These are phyloP conservation scores for Colletotrichum costaricense DNA, from an alignment of 2,329 filamentous ascomycete species.

Conservation along the genomic window DNA sequence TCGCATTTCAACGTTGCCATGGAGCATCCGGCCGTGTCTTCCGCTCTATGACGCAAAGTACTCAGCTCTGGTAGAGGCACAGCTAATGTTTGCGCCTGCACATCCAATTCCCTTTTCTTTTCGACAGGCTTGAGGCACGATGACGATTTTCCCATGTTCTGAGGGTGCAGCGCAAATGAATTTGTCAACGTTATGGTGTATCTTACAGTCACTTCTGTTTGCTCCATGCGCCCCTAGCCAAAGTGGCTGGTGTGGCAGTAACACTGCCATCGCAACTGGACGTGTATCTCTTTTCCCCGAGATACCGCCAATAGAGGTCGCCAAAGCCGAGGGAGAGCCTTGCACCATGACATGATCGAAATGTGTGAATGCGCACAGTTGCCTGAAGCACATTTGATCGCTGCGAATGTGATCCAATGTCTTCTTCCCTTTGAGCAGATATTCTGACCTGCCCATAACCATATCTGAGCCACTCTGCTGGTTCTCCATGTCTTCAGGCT, in stretches of 20 bases:
- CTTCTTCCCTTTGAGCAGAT: background rate
- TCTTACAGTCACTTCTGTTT: background rate
- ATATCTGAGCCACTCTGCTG: constrained; percentile 8
- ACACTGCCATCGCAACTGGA: background rate
- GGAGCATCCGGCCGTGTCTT: background rate
- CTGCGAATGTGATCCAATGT: background rate
- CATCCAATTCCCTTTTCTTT: background rate
- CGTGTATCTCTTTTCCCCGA: background rate
- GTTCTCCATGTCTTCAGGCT: constrained; percentile 15
- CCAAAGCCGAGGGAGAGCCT: background rate
- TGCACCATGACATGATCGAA: background rate
- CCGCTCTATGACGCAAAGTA: background rate
- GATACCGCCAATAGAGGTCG: background rate
- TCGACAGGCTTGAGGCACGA: background rate
- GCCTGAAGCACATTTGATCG: background rate
- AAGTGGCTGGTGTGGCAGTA: background rate
- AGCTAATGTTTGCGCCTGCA: background rate
- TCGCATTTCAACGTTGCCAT: background rate
- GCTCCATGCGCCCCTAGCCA: background rate
- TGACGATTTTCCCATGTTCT: background rate
- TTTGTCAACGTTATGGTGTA: background rate
- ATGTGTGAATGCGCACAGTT: background rate
- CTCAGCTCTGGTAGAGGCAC: background rate
- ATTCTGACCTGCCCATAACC: background rate
- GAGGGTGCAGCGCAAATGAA: background rate